Conservation (phyloP, 2,329 filamentous ascomycete species). For the Hirsutella minnesotensis region DNA sequence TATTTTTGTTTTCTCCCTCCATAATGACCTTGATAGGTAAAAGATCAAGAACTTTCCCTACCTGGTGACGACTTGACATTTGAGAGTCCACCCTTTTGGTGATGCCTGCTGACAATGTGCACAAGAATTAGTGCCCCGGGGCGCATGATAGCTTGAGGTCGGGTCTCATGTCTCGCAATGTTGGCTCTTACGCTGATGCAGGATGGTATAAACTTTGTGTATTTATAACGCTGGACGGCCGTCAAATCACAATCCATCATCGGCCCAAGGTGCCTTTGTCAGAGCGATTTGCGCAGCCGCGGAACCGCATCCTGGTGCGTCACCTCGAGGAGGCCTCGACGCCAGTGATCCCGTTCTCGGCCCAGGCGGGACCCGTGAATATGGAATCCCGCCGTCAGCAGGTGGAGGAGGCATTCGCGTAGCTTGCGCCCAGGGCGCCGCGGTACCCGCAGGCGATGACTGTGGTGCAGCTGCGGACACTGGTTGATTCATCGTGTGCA, state of each 20-base stretch:
- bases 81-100: no score
- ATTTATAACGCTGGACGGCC: no score
- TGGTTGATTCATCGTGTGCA: slow-evolving; percentile 48
- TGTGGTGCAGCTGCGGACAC: slow-evolving; percentile 5
- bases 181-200: background rate
- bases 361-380: slow-evolving; percentile 22
- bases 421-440: slow-evolving; percentile 32
- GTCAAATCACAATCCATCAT: no score
- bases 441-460: slow-evolving; percentile 20
- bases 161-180: no score
- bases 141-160: no score
- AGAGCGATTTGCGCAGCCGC: slow-evolving; percentile 26
- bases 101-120: no score
- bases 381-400: slow-evolving; percentile 25
- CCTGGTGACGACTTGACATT: no score
- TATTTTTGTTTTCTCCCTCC: slow-evolving; percentile 1
- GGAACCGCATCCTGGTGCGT: slow-evolving; percentile 12
- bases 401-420: slow-evolving; percentile 23
- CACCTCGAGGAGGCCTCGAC: slow-evolving; percentile 10
- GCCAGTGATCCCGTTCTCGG: slow-evolving; percentile 14
- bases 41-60: background rate
- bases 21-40: slow-evolving; percentile 4
- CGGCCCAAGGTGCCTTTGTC: slow-evolving; percentile 37
- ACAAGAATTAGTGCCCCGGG: no score
- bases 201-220: no score